Evolutionary conservation across 2,329 filamentous ascomycete genomes (phyloP), one percentile per base, ranked within the genome.

Genomic region (Juglanconis oblonga): DNA sequence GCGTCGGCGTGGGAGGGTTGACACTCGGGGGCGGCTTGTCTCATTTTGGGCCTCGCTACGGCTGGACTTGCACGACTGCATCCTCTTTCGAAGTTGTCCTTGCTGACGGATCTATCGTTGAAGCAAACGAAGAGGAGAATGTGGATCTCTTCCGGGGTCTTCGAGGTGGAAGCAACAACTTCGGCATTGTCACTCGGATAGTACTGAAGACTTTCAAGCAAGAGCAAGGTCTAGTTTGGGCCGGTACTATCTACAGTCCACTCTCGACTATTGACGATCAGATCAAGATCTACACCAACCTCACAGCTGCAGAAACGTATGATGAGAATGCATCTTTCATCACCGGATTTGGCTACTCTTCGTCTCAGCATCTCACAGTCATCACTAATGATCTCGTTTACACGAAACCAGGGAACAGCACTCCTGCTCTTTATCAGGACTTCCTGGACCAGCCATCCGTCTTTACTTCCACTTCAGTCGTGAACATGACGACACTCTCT

Each of bases 111-210:
- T 29, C 31, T 6, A 14, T 57, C 3, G 47, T 44, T 5, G 8
- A 42, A 2, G 55, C 55, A 2, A 44, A 44, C 17, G 45, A 35
- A 1, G 8, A 42, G 4, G 8, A 44, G 6, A 57, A 51, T 24
- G 14, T 24, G 10, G 55, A 57, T 3, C 29, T 57, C 7, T 51
- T 51, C 24, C 24, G 17, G 8, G 55, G 36, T 11, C 55, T 57
- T 8, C 55, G 48, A 1, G 55, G 55, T 2, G 48, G 55, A 1
- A 14, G 29, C 45, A 67, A 66, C 48, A 67, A 67, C 38, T 64
- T 67, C 49, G 65, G 65, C 10, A 57, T 68, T 48, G 64, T 67
- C 3, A 67, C 66, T 1, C 48, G 58, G 1, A 60, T 67, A 52
- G 45, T 47, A 11, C 33, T 66, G 5, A 49, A 50, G 8, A 62